phyloP scores from a whole-genome alignment of 805 yeast genomes.

The Wickerhamiella spandovensis region DNA sequence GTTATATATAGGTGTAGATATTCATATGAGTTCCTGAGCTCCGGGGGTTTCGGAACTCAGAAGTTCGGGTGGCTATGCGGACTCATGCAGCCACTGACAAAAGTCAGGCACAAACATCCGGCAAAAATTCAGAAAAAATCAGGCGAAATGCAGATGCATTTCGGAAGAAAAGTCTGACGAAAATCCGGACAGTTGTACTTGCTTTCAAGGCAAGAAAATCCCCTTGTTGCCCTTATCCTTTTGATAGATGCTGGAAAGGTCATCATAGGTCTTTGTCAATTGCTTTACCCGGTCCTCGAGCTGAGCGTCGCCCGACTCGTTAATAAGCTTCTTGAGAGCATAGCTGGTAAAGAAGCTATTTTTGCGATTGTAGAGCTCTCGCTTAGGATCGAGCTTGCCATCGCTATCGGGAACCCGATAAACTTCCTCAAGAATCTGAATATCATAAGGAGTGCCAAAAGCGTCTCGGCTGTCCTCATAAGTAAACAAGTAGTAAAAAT shows the following conservation, averaged over 20 bases:
- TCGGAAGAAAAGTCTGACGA: no score
- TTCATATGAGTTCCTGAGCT: no score
- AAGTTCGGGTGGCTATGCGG: no score
- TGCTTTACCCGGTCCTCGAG: slow-evolving; percentile 6
- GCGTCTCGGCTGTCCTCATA: slow-evolving; percentile 13
- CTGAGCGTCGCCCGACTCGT: slow-evolving; percentile 3
- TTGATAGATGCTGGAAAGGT: slow-evolving; percentile 11
- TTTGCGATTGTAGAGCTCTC: slow-evolving; percentile 11
- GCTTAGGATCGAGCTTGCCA: slow-evolving; percentile 1
- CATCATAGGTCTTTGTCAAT: slow-evolving; percentile 8
- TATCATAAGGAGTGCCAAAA: slow-evolving; percentile 13
- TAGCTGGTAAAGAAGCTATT: slow-evolving; percentile 12
- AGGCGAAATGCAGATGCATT: no score
- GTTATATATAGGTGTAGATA: no score
- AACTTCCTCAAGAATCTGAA: slow-evolving; percentile 12
- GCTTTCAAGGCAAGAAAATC: neutral
- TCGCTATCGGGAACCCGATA: slow-evolving; percentile 11
- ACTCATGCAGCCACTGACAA: no score
- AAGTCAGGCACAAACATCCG: no score
- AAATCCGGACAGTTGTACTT: no score
- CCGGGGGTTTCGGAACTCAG: no score
- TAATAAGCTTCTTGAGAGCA: slow-evolving; percentile 6
- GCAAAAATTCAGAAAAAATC: no score
- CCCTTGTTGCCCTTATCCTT: slow-evolving; percentile 6
- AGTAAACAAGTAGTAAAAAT: slow-evolving; percentile 15